phyloP scores from a whole-genome alignment of 2,329 filamentous ascomycete genomes.

The Canariomyces notabilis region DNA sequence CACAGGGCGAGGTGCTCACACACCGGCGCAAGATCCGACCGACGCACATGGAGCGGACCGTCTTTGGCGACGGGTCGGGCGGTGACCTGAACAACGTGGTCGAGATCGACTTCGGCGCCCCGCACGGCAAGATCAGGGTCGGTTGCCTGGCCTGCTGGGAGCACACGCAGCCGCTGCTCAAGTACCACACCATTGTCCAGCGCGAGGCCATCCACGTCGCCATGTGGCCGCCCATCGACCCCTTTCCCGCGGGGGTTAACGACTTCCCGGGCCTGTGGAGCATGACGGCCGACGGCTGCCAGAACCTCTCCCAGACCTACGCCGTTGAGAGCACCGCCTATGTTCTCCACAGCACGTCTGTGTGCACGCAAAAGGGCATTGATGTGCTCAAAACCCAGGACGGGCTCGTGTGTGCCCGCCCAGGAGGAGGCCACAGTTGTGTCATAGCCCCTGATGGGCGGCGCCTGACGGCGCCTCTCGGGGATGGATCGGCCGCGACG shows the following conservation, averaged over 20 bases:
- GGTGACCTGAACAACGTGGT: conserved; percentile 37
- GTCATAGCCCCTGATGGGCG: conserved; percentile 24
- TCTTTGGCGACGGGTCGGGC: conserved; percentile 43
- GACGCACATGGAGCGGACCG: conserved; percentile 47
- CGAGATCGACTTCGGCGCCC: conserved; percentile 32
- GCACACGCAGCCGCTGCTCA: conserved; percentile 46
- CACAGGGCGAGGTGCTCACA: conserved; percentile 35
- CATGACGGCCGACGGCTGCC: conserved; percentile 34
- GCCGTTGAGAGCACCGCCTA: conserved; percentile 52
- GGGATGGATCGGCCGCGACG: conserved; percentile 16
- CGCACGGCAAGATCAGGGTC: conserved; percentile 34
- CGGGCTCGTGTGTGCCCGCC: conserved; percentile 35
- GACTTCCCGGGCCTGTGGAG: conserved; percentile 28
- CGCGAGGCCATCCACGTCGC: conserved; percentile 43
- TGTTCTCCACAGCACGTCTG: conserved; percentile 48
- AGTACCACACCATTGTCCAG: conserved; percentile 41
- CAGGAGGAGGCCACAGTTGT: conserved; percentile 23
- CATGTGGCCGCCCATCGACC: conserved; percentile 38
- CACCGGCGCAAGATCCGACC: conserved; percentile 48
- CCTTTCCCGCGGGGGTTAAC: conserved; percentile 9
- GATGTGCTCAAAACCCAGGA: conserved; percentile 37
- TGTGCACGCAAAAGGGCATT: conserved; percentile 42
- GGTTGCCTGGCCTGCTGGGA: conserved; percentile 47
- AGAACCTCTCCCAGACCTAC: conserved; percentile 46
- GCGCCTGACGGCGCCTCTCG: conserved; percentile 17